phyloP scores from a whole-genome alignment of 2,329 filamentous ascomycete genomes.

The Stemphylium lycopersici region DNA sequence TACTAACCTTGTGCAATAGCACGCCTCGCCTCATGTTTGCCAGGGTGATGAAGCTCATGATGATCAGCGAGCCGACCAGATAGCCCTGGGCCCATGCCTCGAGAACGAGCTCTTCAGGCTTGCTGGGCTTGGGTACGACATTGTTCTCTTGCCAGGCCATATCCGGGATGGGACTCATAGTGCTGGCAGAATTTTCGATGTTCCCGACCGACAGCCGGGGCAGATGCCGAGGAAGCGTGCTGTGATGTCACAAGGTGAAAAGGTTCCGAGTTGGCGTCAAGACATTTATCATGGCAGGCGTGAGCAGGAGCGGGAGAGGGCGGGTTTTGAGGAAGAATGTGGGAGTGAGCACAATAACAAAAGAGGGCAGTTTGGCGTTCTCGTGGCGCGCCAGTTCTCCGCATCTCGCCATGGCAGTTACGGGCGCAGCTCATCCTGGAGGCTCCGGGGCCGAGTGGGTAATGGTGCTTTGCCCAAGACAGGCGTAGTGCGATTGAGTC shows the following conservation, averaged over 20 bases:
- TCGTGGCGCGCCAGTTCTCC: conserved; percentile 27
- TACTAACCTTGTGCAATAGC: conserved; percentile 53
- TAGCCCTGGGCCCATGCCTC: conserved; percentile 51
- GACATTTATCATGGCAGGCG: conserved; percentile 29
- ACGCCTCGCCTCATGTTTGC: conserved; percentile 57
- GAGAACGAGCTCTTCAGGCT: conserved; percentile 44
- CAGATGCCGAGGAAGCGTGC: conserved; percentile 25
- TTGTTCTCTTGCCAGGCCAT: conserved; percentile 18
- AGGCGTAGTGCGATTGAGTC: conserved; percentile 21
- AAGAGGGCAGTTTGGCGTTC: conserved; percentile 10
- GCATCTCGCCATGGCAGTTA: conserved; percentile 37
- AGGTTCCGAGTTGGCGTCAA: conserved; percentile 18
- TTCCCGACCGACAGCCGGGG: conserved; percentile 10
- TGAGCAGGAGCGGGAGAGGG: conserved; percentile 5
- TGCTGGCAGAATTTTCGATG: conserved; percentile 23
- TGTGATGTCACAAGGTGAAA: conserved; percentile 31
- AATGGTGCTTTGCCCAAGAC: conserved; percentile 21
- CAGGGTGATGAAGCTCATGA: conserved; percentile 56
- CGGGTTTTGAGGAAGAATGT: conserved; percentile 4
- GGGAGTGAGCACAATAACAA: conserved; percentile 9
- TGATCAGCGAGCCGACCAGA: conserved; percentile 52
- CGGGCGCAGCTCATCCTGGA: conserved; percentile 17
- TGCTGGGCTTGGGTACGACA: conserved; percentile 39
- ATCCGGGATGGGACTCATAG: conserved; percentile 27
- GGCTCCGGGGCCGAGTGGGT: conserved; percentile 23